phyloP scores from a whole-genome alignment of 441 rosid genomes.

The Gossypium davidsonii region DNA sequence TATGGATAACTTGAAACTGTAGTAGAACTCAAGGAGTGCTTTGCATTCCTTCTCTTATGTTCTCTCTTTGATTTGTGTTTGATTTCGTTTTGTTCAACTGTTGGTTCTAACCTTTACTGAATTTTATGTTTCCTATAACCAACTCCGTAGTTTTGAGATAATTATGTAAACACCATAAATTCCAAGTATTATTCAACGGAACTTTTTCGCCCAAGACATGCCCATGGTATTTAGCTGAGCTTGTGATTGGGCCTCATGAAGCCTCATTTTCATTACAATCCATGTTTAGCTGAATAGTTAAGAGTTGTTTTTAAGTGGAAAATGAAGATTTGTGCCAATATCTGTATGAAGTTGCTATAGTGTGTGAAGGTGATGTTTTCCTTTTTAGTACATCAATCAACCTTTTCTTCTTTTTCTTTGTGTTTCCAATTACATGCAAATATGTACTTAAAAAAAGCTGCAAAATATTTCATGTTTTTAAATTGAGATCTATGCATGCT shows the following conservation, averaged over 20 bases:
- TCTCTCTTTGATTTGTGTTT: not conserved
- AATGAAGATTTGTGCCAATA: not conserved
- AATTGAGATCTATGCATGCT: not conserved
- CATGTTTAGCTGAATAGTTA: not conserved
- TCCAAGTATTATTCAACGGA: not conserved
- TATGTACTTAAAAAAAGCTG: not conserved
- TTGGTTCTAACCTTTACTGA: not conserved
- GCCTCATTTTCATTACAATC: not conserved
- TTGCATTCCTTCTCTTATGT: not conserved
- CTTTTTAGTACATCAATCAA: not conserved
- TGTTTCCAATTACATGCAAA: not conserved
- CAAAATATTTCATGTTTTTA: not conserved
- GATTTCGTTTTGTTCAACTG: not conserved
- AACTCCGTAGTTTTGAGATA: not conserved
- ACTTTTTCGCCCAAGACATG: not conserved
- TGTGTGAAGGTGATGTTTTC: not conserved
- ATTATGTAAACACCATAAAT: not conserved
- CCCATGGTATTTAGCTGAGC: not conserved
- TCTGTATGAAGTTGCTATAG: not conserved
- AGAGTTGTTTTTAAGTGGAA: not conserved
- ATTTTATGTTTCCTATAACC: not conserved
- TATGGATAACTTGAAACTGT: not conserved
- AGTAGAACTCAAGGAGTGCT: not conserved
- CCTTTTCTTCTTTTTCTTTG: not conserved
- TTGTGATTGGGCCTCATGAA: not conserved